Percentiles rank a stretch among this genome's conserved stretches.
Evolutionary conservation across 768 basidiomycete genomes (phyloP).

Genomic region (Rhodosporidiobolus odoratus): DNA sequence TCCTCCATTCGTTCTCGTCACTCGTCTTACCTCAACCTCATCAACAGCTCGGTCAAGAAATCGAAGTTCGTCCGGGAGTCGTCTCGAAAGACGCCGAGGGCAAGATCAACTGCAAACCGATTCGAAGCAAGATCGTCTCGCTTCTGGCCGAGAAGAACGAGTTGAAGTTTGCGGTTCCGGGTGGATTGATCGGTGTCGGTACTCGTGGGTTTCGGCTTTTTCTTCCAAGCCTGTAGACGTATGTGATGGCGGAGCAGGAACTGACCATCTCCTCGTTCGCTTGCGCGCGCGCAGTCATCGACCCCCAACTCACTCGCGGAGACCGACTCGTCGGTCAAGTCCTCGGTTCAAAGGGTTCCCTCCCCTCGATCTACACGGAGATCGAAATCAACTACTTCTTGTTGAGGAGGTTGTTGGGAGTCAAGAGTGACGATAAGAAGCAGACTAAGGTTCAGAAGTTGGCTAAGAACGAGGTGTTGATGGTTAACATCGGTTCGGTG

Average conservation of each 20-base stretch:
- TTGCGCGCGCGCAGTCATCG: conserved; percentile 46
- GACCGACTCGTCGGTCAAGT: conserved; percentile 97
- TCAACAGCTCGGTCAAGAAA: conserved; percentile 68
- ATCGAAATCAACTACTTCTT: conserved; percentile 90
- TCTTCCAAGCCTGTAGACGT: too few relatives aligned
- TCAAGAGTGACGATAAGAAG: conserved; percentile 98
- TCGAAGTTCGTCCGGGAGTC: conserved; percentile 94
- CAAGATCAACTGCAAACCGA: conserved; percentile 83
- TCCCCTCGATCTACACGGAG: conserved; percentile 89
- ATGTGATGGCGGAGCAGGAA: not conserved
- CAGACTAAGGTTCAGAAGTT: conserved; percentile 86
- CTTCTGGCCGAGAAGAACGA: conserved; percentile 93
- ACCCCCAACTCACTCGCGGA: conserved; percentile 92
- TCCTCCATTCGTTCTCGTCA: not conserved
- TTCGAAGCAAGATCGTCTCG: conserved; percentile 83
- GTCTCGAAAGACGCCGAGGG: conserved; percentile 91
- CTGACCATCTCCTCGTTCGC: not conserved
- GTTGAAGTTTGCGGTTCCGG: conserved; percentile 89
- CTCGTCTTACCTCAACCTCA: not conserved
- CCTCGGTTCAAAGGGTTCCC: conserved; percentile 84
- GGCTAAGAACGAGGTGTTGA: conserved; percentile 79
- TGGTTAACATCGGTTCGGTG: conserved; percentile 86
- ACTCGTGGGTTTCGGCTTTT: conserved; percentile 64
- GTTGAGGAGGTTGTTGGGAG: conserved; percentile 89
- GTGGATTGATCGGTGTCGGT: conserved; percentile 96